Base-by-base conservation (phyloP, 2,329 filamentous ascomycete genomes). In the Didymella glomerata region DNA sequence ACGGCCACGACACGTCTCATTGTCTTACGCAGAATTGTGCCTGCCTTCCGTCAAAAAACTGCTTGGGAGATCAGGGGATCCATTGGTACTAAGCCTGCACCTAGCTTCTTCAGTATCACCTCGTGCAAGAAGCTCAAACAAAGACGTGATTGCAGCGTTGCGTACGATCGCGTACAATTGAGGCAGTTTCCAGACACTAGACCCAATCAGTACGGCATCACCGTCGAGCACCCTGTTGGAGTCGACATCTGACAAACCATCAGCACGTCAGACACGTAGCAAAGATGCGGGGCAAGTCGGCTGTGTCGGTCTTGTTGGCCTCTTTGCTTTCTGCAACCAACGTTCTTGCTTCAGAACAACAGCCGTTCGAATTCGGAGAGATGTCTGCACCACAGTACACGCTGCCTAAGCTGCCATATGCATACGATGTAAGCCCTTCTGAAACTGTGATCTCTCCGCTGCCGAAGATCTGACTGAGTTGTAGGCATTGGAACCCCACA, bases 401-500 rank as follows among this genome's bases (percentile, higher is more conserved):
- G 8, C 86, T 91, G 5, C 89, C 89, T 34, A 77, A 82, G 48
- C 82, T 91, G 10, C 88, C 88, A 16, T 92, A 91, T 72, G 84
- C 83, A 58, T 91, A 91, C 74, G 79, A 91, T 84, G 89, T 90
- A 77, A 32, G 56, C 44, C 3, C 1, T 1, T 3, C 8, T 25
- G 2, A 30, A 7, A 16, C 9, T 4, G 2, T 36, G 3, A 32
- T 32, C 9, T 9, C 7, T 7, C 24, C 41, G 28, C 2, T 41
- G 7, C 42, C 5, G 20, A 5, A 20, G 42, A 54, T 40, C 63
- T 71, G 34, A 72, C 28, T 8, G n/a, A 45, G 44, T 11, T 18
- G 20, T 63, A 90, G 86, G 89, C 88, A 32, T 81, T 91, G 48
- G 88, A 91, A 76, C 89, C 89, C 10, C 85, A 87, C 79, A 92